Percentiles rank a stretch among this genome's conserved stretches.
These are phyloP conservation scores for Fraxinus floribunda DNA, from an alignment of 305 asterid species.

Conservation along the genomic window DNA sequence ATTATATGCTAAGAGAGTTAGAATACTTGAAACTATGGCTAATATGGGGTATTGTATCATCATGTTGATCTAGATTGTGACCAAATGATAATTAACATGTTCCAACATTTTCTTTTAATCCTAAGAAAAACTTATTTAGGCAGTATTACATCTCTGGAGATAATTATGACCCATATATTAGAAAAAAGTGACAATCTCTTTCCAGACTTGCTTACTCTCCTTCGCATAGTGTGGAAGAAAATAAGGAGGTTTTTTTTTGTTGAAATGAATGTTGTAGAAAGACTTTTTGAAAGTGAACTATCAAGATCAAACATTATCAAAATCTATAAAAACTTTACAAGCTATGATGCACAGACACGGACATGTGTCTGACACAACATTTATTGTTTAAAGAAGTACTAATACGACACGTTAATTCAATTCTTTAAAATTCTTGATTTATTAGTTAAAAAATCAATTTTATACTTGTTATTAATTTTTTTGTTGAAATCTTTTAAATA, in stretches of 20 bases:
- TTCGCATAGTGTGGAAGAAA: neutral
- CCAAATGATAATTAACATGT: too few species aligned
- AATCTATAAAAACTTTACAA: too few species aligned
- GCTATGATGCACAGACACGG: too few species aligned
- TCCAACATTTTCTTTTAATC: neutral
- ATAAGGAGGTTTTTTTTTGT: too few species aligned
- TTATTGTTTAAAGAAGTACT: too few species aligned
- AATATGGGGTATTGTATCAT: neutral
- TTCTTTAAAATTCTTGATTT: too few species aligned
- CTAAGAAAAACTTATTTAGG: neutral
- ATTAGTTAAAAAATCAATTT: too few species aligned
- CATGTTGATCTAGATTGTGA: neutral
- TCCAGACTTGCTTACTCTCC: neutral
- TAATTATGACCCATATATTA: neutral
- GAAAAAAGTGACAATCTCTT: neutral
- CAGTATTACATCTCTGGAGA: neutral
- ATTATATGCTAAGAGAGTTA: neutral
- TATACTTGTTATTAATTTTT: too few species aligned
- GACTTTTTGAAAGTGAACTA: neutral
- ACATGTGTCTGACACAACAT: too few species aligned
- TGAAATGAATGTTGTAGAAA: neutral
- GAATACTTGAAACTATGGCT: neutral
- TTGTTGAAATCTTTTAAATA: too few species aligned
- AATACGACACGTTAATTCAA: too few species aligned
- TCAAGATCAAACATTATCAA: neutral